These are phyloP conservation scores for Lasiodiplodia citricola DNA, from an alignment of 2,329 filamentous ascomycete species.

Conservation along the genomic window DNA sequence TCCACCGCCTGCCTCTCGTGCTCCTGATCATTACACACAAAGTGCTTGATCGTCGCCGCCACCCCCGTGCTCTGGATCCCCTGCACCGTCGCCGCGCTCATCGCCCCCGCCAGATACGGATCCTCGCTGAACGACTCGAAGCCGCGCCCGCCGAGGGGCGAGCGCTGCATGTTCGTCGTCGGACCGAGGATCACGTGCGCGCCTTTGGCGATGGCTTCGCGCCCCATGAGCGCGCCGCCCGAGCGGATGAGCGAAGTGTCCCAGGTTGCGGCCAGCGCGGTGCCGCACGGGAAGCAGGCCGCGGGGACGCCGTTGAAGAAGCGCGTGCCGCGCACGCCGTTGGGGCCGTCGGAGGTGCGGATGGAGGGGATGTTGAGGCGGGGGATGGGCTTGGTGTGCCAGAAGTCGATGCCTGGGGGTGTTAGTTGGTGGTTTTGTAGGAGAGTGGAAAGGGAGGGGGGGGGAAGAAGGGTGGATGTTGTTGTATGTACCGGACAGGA, in stretches of 20 bases:
- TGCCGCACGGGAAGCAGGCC: constrained; percentile 77
- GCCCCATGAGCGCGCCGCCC: constrained; percentile 70
- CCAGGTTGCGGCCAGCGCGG: constrained; percentile 75
- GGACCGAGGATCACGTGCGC: constrained; percentile 76
- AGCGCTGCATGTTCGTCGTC: constrained; percentile 80
- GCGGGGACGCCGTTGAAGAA: constrained; percentile 70
- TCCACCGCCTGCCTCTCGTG: constrained; percentile 68
- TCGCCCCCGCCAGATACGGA: constrained; percentile 69
- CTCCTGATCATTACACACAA: constrained; percentile 70
- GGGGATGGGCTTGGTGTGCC: constrained; percentile 68
- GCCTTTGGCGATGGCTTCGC: constrained; percentile 74
- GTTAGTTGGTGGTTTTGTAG: not conserved
- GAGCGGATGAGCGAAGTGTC: constrained; percentile 70
- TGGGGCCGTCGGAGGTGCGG: constrained; percentile 70
- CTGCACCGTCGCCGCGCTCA: constrained; percentile 64
- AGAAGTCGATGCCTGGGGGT: constrained; percentile 63
- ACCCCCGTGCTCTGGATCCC: constrained; percentile 71
- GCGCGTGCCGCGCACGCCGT: constrained; percentile 66
- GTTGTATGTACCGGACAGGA: constrained; percentile 26
- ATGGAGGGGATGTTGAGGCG: constrained; percentile 66
- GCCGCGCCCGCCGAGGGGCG: constrained; percentile 78
- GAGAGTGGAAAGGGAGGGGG: too few relatives aligned
- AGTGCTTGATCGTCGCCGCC: constrained; percentile 76
- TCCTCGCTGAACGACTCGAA: constrained; percentile 79
- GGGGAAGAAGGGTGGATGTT: too few relatives aligned